A percentile compares a stretch with the other conserved stretches of the same genome.
phyloP scores from a whole-genome alignment of 78 protist species.

The Dictyostelium purpureum region DNA sequence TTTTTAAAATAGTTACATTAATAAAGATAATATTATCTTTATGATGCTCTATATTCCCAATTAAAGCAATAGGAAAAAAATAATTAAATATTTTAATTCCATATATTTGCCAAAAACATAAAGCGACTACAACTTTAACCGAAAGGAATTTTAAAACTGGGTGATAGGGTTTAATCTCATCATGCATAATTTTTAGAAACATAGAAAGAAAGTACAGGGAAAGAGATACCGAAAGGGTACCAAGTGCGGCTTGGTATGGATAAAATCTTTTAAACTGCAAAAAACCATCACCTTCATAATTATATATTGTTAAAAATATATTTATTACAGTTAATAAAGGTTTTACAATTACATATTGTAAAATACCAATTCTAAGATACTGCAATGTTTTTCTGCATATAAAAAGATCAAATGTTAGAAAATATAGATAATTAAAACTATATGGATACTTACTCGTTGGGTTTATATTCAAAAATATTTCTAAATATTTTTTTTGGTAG shows the following conservation, averaged over 20 bases:
- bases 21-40: background rate
- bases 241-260: background rate
- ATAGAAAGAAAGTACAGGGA: slow-evolving; percentile 1
- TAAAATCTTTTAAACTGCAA: background rate
- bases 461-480: background rate
- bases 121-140: slow-evolving; percentile 39
- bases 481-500: background rate
- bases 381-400: slow-evolving; percentile 2
- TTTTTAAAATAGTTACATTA: background rate
- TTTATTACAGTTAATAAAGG: background rate
- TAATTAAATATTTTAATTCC: no score
- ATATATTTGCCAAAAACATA: slow-evolving; percentile 78
- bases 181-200: background rate
- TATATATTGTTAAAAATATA: background rate
- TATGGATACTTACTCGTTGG: background rate
- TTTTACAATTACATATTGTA: slow-evolving; percentile 38
- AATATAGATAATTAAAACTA: no score
- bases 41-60: background rate
- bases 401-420: background rate
- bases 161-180: slow-evolving; percentile 7
- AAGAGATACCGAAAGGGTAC: background rate
- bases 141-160: slow-evolving; percentile 58
- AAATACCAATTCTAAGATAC: slow-evolving; percentile 1
- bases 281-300: background rate
- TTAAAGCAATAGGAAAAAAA: slow-evolving; percentile 6